Evolutionary conservation across 2,329 filamentous ascomycete species (phyloP), one percentile per base, ranked within the genome.

Genomic region (Cryphonectria japonica): DNA sequence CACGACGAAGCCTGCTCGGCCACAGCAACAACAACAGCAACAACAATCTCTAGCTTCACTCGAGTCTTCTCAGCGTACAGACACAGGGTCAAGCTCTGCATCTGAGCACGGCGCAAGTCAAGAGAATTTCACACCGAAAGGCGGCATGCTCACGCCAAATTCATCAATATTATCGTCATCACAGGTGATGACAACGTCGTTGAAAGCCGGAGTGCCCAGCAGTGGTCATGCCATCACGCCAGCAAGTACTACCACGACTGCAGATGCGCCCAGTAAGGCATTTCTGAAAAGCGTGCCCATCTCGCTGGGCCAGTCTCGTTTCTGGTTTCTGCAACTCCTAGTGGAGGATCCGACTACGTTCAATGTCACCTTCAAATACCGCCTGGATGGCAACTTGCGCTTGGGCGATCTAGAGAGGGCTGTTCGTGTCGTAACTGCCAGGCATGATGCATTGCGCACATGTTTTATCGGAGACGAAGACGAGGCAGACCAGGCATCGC

Each of bases 261-360:
- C 6, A 9, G 37, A 37, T 64, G 46, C 16, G 66, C 59, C 57
- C 54, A 63, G 41, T 34, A 62, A 50, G 46, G 46, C 16, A 60
- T 71, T 63, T 37, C 54, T 50, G 6, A 60, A 8, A 60, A 68
- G 60, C 39, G 76, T 75, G 72, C 74, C 69, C 34, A 80, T 84
- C 73, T 81, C 82, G 1, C 77, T 79, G 26, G 78, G 74, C 3
- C 82, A 84, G 71, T 78, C 78, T 0, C 75, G 82, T 0, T 82
- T 84, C 69, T 85, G 81, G 80, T 81, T 82, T 66, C 69, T 81
- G 0, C 70, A 70, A 3, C 73, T 72, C 8, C 77, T 75, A 2
- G 29, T 83, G 5, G 70, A 81, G 6, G 79, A 85, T 67, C 75
- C 75, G 29, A 81, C 78, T 0, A 78, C 80, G 0, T 81, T 80